Conservation (phyloP, 306 rosid species). For the Neltuma alba region DNA sequence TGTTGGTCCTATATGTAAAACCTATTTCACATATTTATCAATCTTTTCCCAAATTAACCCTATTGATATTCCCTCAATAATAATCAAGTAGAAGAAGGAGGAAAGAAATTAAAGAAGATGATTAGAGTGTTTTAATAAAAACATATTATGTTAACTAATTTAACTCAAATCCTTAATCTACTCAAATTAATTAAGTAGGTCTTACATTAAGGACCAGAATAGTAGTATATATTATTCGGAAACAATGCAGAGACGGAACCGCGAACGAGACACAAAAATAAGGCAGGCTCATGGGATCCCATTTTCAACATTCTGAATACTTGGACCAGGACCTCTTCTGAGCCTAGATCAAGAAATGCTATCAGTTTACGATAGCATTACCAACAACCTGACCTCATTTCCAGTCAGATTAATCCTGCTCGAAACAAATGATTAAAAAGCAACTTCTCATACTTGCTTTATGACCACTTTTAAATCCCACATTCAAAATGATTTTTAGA, state of each 20-base stretch:
- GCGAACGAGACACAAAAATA: background rate
- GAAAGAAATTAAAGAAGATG: no score
- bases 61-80: no score
- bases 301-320: background rate
- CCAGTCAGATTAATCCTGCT: background rate
- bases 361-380: background rate
- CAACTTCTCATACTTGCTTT: background rate
- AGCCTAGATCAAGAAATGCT: background rate
- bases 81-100: no score
- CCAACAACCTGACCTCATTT: background rate
- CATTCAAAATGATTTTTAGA: background rate
- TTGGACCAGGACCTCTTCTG: background rate
- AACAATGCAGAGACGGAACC: constrained; percentile 6
- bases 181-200: no score
- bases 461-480: background rate
- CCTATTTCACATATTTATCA: no score
- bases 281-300: background rate
- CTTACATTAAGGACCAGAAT: no score
- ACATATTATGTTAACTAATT: no score
- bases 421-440: background rate
- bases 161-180: no score
- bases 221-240: background rate
- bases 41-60: no score
- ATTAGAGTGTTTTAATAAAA: no score
- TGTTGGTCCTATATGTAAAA: no score